A percentile compares a stretch with the other conserved stretches of the same genome.
Evolutionary conservation across 2,329 filamentous ascomycete genomes (phyloP).

Genomic region (Colletotrichum cereale): DNA sequence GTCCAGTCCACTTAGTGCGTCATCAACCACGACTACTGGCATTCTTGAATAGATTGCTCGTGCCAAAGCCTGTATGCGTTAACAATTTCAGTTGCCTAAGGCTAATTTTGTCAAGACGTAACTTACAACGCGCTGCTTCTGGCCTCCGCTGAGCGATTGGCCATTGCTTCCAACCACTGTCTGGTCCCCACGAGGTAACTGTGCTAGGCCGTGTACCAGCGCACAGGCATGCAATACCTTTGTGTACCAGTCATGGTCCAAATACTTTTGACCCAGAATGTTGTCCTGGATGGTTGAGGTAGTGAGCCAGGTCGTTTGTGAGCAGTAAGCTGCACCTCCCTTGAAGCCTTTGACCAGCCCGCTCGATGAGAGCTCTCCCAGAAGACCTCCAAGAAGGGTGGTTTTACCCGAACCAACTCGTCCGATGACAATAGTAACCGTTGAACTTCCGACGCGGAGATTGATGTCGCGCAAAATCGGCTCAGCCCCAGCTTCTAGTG

Average conservation of each 20-base stretch:
- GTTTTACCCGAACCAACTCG: constrained; percentile 43
- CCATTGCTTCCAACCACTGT: constrained; percentile 49
- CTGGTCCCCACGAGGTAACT: constrained; percentile 43
- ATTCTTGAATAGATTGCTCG: constrained; percentile 51
- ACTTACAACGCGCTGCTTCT: constrained; percentile 51
- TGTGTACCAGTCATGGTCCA: constrained; percentile 43
- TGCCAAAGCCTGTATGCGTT: constrained; percentile 47
- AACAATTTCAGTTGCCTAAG: neutral
- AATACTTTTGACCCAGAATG: constrained; percentile 42
- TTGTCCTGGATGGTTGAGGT: constrained; percentile 45
- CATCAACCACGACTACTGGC: constrained; percentile 53
- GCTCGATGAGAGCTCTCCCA: constrained; percentile 35
- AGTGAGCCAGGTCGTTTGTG: constrained; percentile 45
- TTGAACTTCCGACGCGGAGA: constrained; percentile 13
- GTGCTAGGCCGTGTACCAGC: constrained; percentile 41
- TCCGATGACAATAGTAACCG: constrained; percentile 40
- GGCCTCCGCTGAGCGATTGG: constrained; percentile 51
- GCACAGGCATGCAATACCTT: constrained; percentile 42
- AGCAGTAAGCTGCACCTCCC: constrained; percentile 41
- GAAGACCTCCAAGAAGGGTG: constrained; percentile 31
- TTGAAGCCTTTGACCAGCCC: constrained; percentile 7
- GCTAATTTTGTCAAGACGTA: neutral
- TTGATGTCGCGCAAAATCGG: constrained; percentile 30
- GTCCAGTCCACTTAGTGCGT: constrained; percentile 56
- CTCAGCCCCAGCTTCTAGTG: constrained; percentile 6